A percentile compares a stretch with the other conserved stretches of the same genome.
These are phyloP conservation scores for Pleurostoma richardsiae DNA, from an alignment of 2,329 filamentous ascomycete species.

Conservation along the genomic window DNA sequence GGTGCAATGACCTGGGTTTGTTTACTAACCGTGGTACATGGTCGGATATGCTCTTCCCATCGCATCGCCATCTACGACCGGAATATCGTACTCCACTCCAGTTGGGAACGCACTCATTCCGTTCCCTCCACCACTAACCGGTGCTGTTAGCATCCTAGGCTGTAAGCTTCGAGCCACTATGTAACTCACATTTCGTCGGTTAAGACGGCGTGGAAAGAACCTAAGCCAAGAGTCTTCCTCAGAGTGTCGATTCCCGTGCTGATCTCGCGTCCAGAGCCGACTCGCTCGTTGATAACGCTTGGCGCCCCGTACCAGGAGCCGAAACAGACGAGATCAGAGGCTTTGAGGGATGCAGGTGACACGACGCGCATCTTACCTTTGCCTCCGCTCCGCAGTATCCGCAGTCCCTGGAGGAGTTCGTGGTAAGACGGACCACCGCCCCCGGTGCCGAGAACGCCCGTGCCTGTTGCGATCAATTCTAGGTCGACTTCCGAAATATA, in stretches of 20 bases:
- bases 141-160: background rate
- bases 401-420: slow-evolving; percentile 17
- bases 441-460: slow-evolving; percentile 29
- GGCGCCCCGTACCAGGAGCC: slow-evolving; percentile 40
- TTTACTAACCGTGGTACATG: slow-evolving; percentile 23
- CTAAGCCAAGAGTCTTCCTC: slow-evolving; percentile 22
- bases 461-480: slow-evolving; percentile 28
- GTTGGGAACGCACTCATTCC: slow-evolving; percentile 28
- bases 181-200: slow-evolving; percentile 30
- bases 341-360: slow-evolving; percentile 25
- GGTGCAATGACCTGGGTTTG: background rate
- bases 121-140: slow-evolving; percentile 28
- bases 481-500: slow-evolving; percentile 29
- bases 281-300: slow-evolving; percentile 31
- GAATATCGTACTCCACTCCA: slow-evolving; percentile 26
- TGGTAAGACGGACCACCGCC: slow-evolving; percentile 30
- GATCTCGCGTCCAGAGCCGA: slow-evolving; percentile 29
- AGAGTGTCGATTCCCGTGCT: slow-evolving; percentile 27
- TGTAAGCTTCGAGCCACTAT: background rate
- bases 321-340: slow-evolving; percentile 32
- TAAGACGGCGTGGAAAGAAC: slow-evolving; percentile 25
- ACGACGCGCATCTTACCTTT: slow-evolving; percentile 33
- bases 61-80: slow-evolving; percentile 28
- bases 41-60: slow-evolving; percentile 34
- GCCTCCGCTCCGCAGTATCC: slow-evolving; percentile 25